Evolutionary conservation across 2,329 filamentous ascomycete genomes (phyloP), one percentile per base, ranked within the genome.

Genomic region (Aschersonia sp.): DNA sequence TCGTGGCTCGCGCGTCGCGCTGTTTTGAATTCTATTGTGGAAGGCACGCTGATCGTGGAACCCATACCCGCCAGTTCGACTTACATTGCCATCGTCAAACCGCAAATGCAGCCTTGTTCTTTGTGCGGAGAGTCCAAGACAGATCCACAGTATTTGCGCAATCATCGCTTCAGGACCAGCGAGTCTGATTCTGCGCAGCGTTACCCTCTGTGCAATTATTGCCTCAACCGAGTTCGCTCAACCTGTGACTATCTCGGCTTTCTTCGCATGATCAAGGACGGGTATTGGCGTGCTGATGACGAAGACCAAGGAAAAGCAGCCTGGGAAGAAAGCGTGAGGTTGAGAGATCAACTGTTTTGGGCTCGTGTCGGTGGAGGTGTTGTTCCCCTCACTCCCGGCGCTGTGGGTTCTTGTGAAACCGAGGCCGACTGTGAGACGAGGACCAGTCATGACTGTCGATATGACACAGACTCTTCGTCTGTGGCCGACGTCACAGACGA

Each of bases 341-440:
- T 97, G 45, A 76, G 92, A 46, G 92, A 98, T 63, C 82, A 91
- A 56, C 95, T 98, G 85, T 98, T 98, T 62, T 98, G 92, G 92
- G 80, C 86, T 46, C 78, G 92, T 48, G 80, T 98, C 47, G 91
- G 91, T 30, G 92, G 89, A 31, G 92, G 92, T 10, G 88, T 98
- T 2, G 69, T 97, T 9, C 92, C 91, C 1, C 71, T 76, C 7
- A 56, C 58, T 9, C 65, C 65, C 30, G 52, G 47, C 7, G 40
- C 4, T n/a, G 43, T 9, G 48, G 58, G n/a, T 51, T 56, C 2
- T 51, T 20, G 45, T 9, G 30, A 38, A 1, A 43, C 40, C 4
- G 50, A 50, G 9, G 9, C 46, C 9, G 40, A 42, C 6, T 29
- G 29, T 10, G 7, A 10, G 7, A 10, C 43, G 5, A 30, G 43